These are phyloP conservation scores for Yarrowia sp. DNA, from an alignment of 805 yeast genomes.

Conservation along the genomic window DNA sequence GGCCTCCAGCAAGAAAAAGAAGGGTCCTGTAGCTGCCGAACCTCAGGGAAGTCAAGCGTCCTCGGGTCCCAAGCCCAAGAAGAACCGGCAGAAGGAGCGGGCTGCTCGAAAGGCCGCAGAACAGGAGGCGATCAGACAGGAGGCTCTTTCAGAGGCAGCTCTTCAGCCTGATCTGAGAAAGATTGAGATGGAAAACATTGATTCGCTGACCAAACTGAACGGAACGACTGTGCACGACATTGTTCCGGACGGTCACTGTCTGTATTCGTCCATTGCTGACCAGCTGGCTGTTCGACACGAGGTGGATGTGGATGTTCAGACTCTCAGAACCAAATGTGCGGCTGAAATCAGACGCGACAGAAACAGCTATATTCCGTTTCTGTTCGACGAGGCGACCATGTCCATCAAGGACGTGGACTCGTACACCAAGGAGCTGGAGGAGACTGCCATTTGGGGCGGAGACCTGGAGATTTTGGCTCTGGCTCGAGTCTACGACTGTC, in stretches of 20 bases:
- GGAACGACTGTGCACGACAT: conserved; percentile 69
- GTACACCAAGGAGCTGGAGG: conserved; percentile 70
- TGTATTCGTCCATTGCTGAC: conserved; percentile 84
- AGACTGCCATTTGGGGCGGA: conserved; percentile 96
- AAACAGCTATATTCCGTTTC: conserved; percentile 78
- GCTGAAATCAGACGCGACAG: conserved; percentile 67
- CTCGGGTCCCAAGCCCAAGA: conserved; percentile 49
- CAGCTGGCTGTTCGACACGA: conserved; percentile 67
- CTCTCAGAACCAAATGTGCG: conserved; percentile 70
- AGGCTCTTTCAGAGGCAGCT: conserved; percentile 76
- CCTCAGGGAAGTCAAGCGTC: not conserved
- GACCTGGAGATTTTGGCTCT: conserved; percentile 89
- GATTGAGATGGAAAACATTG: conserved; percentile 74
- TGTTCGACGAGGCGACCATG: conserved; percentile 80
- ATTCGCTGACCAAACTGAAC: conserved; percentile 57
- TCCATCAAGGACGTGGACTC: conserved; percentile 67
- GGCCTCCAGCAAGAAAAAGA: conserved; percentile 32
- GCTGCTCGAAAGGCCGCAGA: conserved; percentile 78
- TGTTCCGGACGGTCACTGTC: conserved; percentile 92
- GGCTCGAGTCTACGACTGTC: conserved; percentile 71
- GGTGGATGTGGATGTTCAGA: conserved; percentile 53
- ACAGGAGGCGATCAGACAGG: conserved; percentile 63
- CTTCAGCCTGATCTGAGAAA: conserved; percentile 69
- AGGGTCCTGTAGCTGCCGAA: conserved; percentile 25
- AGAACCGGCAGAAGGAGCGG: conserved; percentile 86